These are phyloP conservation scores for Sporisorium sorghi DNA, from an alignment of 1,284 basidiomycete genomes.

Conservation along the genomic window DNA sequence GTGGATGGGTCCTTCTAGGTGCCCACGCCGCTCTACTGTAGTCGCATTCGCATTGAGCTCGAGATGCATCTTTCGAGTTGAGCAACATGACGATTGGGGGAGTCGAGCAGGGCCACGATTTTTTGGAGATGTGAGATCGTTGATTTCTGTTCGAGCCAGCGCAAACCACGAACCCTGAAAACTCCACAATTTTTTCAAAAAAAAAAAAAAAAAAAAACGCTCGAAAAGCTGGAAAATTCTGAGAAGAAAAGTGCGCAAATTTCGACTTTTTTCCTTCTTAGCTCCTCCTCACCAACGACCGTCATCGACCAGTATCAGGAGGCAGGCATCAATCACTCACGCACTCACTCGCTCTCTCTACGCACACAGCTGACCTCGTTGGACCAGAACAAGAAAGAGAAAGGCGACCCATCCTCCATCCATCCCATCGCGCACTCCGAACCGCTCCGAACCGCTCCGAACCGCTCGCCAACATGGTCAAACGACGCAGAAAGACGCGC, in stretches of 20 bases:
- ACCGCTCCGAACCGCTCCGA: no score
- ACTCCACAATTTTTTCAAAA: slow-evolving; percentile 32
- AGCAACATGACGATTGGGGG: not conserved
- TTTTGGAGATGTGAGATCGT: slow-evolving; percentile 8
- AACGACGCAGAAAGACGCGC: slow-evolving; percentile 62
- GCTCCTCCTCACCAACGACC: not conserved
- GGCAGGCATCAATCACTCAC: no score
- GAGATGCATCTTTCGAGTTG: not conserved
- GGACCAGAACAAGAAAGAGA: no score
- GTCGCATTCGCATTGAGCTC: not conserved
- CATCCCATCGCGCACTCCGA: not conserved
- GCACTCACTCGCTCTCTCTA: not conserved
- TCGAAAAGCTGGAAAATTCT: slow-evolving; percentile 24
- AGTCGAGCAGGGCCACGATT: not conserved
- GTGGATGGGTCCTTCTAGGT: not conserved
- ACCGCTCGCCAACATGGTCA: slow-evolving; percentile 28
- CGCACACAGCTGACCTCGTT: not conserved
- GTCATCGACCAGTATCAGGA: not conserved
- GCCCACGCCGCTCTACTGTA: not conserved
- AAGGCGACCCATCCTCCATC: not conserved
- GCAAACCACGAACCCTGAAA: slow-evolving; percentile 41
- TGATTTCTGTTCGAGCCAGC: no score
- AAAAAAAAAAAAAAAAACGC: slow-evolving; percentile 18
- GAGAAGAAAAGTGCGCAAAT: slow-evolving; percentile 3
- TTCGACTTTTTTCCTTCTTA: slow-evolving; percentile 26